A percentile compares a stretch with the other conserved stretches of the same genome.
phyloP scores from a whole-genome alignment of 2,329 filamentous ascomycete species.

The Westerdykella aurantiaca region DNA sequence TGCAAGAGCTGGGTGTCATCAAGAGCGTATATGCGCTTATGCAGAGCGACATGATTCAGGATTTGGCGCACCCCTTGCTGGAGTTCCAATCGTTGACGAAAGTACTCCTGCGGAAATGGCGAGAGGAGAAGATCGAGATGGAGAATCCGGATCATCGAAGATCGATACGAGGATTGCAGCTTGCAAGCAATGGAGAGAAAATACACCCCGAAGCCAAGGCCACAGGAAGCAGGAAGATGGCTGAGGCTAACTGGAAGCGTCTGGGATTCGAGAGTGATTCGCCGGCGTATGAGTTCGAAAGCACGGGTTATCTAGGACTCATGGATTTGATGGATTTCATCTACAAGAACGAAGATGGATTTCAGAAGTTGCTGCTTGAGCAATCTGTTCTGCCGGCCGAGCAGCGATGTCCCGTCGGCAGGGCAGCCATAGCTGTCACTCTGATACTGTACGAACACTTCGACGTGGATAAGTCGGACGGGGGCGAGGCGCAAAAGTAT shows the following conservation, averaged over 20 bases:
- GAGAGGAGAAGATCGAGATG: constrained; percentile 74
- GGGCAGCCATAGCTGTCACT: constrained; percentile 80
- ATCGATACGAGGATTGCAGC: constrained; percentile 77
- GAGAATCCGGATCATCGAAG: constrained; percentile 84
- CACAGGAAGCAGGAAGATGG: constrained; percentile 62
- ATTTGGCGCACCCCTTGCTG: constrained; percentile 79
- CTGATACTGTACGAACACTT: constrained; percentile 92
- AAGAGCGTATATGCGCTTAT: constrained; percentile 85
- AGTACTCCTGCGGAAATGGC: constrained; percentile 80
- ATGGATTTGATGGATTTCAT: constrained; percentile 97
- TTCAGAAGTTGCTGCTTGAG: constrained; percentile 85
- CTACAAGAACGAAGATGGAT: constrained; percentile 82
- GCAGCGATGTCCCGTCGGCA: constrained; percentile 78
- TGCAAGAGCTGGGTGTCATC: constrained; percentile 91
- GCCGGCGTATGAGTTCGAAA: constrained; percentile 77
- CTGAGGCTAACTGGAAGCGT: constrained; percentile 87
- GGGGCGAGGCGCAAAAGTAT: constrained; percentile 72
- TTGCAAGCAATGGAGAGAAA: constrained; percentile 70
- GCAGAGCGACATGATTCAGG: constrained; percentile 88
- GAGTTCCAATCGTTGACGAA: constrained; percentile 94
- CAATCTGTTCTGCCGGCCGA: constrained; percentile 67
- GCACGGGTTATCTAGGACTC: constrained; percentile 84
- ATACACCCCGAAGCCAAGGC: constrained; percentile 23
- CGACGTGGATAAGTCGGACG: constrained; percentile 77
- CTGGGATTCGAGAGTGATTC: constrained; percentile 88